A percentile compares a stretch with the other conserved stretches of the same genome.
Conservation (phyloP, 768 basidiomycete genomes). For the Tricholoma furcatifolium region DNA sequence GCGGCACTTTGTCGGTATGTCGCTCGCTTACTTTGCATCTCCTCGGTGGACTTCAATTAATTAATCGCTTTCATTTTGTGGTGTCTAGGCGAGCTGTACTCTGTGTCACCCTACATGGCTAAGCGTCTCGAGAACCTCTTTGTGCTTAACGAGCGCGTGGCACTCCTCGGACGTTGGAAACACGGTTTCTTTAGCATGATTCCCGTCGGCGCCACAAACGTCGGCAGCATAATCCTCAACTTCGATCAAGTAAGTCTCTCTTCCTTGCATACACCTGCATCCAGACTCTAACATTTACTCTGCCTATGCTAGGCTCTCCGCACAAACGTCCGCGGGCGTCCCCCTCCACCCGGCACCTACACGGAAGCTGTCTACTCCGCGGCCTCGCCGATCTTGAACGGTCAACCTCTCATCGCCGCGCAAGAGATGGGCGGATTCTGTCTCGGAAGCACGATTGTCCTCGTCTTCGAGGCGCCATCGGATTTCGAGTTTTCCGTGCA, state of each 20-base stretch:
- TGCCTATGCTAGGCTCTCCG: conserved; percentile 59
- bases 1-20: conserved; percentile 86
- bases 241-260: conserved; percentile 72
- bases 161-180: conserved; percentile 91
- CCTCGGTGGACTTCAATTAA: neutral
- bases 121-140: conserved; percentile 90
- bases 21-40: neutral
- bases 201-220: conserved; percentile 97
- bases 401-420: conserved; percentile 83
- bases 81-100: conserved; percentile 86
- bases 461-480: conserved; percentile 93
- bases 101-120: conserved; percentile 94
- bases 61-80: neutral
- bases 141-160: conserved; percentile 97
- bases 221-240: conserved; percentile 93
- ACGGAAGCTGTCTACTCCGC: conserved; percentile 88
- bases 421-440: conserved; percentile 99
- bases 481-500: conserved; percentile 77
- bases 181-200: conserved; percentile 97
- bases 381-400: conserved; percentile 79
- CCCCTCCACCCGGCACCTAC: conserved; percentile 82
- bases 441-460: conserved; percentile 91
- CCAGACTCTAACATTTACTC: conserved; percentile 1
- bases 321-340: conserved; percentile 79
- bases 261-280: neutral